A percentile compares a stretch with the other conserved stretches of the same genome.
Conservation (phyloP, 2,329 filamentous ascomycete genomes). For the Neonectria sp. region DNA sequence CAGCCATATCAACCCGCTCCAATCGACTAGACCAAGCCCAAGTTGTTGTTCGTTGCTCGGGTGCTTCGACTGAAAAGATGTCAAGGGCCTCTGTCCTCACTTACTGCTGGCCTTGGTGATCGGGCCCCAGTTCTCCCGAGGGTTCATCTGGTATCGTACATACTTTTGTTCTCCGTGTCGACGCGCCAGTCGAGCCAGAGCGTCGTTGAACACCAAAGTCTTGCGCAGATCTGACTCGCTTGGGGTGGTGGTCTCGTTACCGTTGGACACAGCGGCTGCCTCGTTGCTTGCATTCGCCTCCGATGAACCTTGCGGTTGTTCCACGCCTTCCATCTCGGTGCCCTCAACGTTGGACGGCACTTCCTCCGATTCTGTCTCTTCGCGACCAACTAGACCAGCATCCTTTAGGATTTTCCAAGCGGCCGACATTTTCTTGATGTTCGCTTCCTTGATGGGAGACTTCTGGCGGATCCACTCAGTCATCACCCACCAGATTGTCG, state of each 20-base stretch:
- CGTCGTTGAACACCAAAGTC: conserved; percentile 81
- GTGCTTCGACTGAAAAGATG: conserved; percentile 6
- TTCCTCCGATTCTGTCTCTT: conserved; percentile 46
- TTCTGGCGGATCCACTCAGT: conserved; percentile 90
- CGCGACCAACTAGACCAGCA: conserved; percentile 54
- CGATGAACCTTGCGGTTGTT: conserved; percentile 36
- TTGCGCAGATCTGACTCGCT: conserved; percentile 66
- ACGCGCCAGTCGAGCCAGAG: conserved; percentile 78
- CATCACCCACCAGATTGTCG: conserved; percentile 92
- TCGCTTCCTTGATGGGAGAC: conserved; percentile 80
- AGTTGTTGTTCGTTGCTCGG: not conserved
- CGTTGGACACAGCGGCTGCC: conserved; percentile 36
- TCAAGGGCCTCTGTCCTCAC: conserved; percentile 64
- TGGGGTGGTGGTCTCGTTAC: conserved; percentile 34
- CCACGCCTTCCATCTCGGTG: conserved; percentile 59
- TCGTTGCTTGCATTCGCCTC: conserved; percentile 36
- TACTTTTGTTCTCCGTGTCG: conserved; percentile 79
- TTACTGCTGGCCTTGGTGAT: conserved; percentile 72
- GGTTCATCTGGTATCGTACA: conserved; percentile 91
- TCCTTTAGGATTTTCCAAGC: conserved; percentile 77
- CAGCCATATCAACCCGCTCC: not conserved
- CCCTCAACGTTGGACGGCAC: conserved; percentile 40
- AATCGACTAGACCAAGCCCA: not conserved
- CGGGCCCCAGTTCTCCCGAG: conserved; percentile 94
- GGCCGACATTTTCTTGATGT: conserved; percentile 78